Percentiles rank a stretch among this genome's conserved stretches.
Conservation (phyloP, 257 asterid species). For the Ilex aquifolium region DNA sequence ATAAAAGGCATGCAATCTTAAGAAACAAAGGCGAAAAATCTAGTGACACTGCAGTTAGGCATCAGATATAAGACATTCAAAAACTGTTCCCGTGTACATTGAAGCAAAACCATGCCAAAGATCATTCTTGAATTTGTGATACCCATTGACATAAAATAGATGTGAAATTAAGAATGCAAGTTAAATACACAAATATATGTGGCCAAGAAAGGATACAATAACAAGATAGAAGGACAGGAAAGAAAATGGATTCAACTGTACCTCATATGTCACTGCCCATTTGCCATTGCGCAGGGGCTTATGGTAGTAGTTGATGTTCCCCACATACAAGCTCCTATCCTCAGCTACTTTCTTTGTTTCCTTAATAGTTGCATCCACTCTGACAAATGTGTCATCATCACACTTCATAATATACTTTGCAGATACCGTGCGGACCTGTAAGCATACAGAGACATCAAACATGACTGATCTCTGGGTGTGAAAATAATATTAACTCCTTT, state of each 20-base stretch:
- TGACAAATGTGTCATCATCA: not conserved
- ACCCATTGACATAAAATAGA: too few species aligned
- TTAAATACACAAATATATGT: too few species aligned
- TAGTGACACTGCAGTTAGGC: too few species aligned
- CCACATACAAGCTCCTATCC: not conserved
- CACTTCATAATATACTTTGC: conserved; percentile 2
- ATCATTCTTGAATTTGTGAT: too few species aligned
- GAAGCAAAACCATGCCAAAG: too few species aligned
- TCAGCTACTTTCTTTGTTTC: not conserved
- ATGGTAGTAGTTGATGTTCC: conserved; percentile 3
- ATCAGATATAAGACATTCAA: too few species aligned
- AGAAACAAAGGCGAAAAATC: too few species aligned
- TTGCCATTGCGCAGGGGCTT: conserved; percentile 4
- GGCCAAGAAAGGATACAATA: not conserved
- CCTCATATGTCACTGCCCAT: conserved; percentile 4
- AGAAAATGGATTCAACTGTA: not conserved
- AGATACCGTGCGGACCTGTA: not conserved
- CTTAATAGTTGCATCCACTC: not conserved
- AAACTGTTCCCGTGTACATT: too few species aligned
- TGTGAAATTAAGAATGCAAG: too few species aligned
- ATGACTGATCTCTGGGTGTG: not conserved
- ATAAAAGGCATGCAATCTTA: too few species aligned
- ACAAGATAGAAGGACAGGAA: not conserved
- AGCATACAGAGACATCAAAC: not conserved
- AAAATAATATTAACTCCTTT: not conserved